phyloP scores from a whole-genome alignment of 2,329 filamentous ascomycete species.

The Zymoseptoria brevis region DNA sequence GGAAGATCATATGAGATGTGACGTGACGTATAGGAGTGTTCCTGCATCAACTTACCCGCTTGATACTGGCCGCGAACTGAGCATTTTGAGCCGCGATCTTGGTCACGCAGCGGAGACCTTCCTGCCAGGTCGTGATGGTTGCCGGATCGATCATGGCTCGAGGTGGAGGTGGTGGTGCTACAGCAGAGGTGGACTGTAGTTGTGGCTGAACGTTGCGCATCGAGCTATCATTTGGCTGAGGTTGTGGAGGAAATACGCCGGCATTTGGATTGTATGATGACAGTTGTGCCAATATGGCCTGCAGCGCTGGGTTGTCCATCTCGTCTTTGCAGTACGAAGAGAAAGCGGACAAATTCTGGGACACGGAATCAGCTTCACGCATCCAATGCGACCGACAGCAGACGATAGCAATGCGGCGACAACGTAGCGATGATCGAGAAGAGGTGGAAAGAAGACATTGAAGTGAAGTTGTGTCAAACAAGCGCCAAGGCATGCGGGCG shows the following conservation, averaged over 20 bases:
- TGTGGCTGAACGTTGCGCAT: background rate
- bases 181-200: slow-evolving; percentile 17
- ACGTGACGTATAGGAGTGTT: background rate
- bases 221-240: background rate
- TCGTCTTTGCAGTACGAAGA: background rate
- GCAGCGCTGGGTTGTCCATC: background rate
- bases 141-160: slow-evolving; percentile 37
- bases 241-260: background rate
- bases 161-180: slow-evolving; percentile 13
- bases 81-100: slow-evolving; percentile 40
- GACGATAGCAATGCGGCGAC: background rate
- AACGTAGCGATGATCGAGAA: background rate
- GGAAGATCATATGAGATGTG: background rate
- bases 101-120: slow-evolving; percentile 39
- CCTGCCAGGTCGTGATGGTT: slow-evolving; percentile 42
- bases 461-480: slow-evolving; percentile 1
- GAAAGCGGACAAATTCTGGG: background rate
- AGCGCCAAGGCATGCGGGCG: background rate
- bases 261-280: background rate
- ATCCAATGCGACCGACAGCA: background rate
- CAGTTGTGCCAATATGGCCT: background rate
- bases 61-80: slow-evolving; percentile 33
- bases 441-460: background rate
- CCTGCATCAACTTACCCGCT: slow-evolving; percentile 28
- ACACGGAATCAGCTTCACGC: background rate